These are phyloP conservation scores for Crithidia sp. DNA, from an alignment of 208 protist genomes.

Conservation along the genomic window DNA sequence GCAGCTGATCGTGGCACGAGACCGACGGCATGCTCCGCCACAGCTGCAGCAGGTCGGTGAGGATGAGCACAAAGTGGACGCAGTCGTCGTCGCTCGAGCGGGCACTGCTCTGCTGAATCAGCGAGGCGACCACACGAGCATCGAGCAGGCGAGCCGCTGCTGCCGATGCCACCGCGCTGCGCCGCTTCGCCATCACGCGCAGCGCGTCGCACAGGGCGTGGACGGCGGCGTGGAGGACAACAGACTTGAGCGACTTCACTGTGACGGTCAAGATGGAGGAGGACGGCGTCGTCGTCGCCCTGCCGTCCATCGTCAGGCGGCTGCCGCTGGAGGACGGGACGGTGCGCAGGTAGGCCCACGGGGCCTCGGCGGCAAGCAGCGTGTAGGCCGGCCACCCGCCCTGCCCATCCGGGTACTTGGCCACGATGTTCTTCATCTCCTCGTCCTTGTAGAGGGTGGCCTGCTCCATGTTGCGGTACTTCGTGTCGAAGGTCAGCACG, in stretches of 20 bases:
- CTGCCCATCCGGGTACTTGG: conserved; percentile 85
- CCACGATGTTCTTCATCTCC: conserved; percentile 67
- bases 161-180: background rate
- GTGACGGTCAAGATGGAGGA: conserved; percentile 38
- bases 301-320: conserved; percentile 13
- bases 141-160: conserved; percentile 58
- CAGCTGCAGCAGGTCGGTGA: conserved; percentile 63
- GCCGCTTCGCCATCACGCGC: background rate
- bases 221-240: conserved; percentile 35
- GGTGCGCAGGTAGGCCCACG: conserved; percentile 40
- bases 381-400: conserved; percentile 66
- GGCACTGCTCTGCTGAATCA: conserved; percentile 43
- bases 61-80: conserved; percentile 57
- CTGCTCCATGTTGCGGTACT: conserved; percentile 76
- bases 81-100: conserved; percentile 33
- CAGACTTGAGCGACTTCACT: conserved; percentile 33
- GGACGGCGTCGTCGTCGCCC: conserved; percentile 1
- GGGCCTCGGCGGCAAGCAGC: conserved; percentile 13
- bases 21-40: conserved; percentile 65
- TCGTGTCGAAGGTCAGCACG: conserved; percentile 66
- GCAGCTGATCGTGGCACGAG: conserved; percentile 60
- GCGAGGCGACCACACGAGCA: conserved; percentile 54
- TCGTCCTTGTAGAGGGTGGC: conserved; percentile 77
- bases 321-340: conserved; percentile 17
- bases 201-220: conserved; percentile 31